phyloP scores from a whole-genome alignment of 108 stramenopile genomes.

The Cylindrotheca closterium region DNA sequence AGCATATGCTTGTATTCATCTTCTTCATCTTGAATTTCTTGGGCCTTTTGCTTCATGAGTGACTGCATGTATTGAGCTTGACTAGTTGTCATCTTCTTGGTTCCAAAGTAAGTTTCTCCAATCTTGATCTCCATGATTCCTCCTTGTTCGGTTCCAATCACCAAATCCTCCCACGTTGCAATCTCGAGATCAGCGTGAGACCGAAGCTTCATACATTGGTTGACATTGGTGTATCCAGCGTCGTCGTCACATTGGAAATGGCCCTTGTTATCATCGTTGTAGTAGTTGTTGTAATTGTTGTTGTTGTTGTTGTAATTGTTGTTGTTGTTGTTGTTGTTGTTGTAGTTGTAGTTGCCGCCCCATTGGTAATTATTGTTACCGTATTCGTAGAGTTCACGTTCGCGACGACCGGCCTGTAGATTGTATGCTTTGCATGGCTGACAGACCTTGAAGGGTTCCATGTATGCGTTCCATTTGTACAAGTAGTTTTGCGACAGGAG shows the following conservation, averaged over 20 bases:
- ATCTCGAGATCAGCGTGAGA: constrained; percentile 39
- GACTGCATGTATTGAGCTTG: constrained; percentile 24
- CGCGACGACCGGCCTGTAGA: neutral
- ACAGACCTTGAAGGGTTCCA: constrained; percentile 54
- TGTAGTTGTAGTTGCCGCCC: neutral
- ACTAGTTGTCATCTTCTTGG: constrained; percentile 19
- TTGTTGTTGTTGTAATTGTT: constrained; percentile 18
- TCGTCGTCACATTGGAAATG: constrained; percentile 56
- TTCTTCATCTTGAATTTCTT: constrained; percentile 2
- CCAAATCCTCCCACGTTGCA: constrained; percentile 45
- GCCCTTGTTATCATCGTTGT: constrained; percentile 33
- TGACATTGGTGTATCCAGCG: constrained; percentile 61
- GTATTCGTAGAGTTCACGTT: neutral
- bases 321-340: constrained; percentile 12
- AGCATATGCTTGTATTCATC: constrained; percentile 1
- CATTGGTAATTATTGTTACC: neutral
- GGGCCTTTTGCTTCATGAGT: neutral
- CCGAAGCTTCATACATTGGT: constrained; percentile 64
- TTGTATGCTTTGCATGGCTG: constrained; percentile 58
- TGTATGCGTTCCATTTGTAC: constrained; percentile 42
- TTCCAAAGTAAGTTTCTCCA: constrained; percentile 28
- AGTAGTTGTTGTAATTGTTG: constrained; percentile 17
- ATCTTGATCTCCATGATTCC: constrained; percentile 38
- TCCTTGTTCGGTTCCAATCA: constrained; percentile 47
- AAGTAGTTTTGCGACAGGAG: constrained; percentile 31